phyloP scores from a whole-genome alignment of 768 basidiomycete species.

The Suillus weaverae region DNA sequence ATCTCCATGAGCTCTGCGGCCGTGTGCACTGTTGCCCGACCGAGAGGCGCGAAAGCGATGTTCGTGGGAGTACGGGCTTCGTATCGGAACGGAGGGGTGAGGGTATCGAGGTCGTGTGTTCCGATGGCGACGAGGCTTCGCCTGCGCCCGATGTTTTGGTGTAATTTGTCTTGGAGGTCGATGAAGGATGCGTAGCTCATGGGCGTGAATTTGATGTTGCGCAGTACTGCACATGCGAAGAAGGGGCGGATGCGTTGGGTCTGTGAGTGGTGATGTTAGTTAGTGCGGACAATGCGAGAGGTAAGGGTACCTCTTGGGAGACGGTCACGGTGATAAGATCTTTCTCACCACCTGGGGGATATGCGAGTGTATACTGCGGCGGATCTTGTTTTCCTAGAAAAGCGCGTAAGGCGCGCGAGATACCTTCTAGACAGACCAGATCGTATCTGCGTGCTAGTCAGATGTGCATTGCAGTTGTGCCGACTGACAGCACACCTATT shows the following conservation, averaged over 20 bases:
- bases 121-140: conserved; percentile 94
- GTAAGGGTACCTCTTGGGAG: conserved; percentile 62
- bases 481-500: conserved; percentile 61
- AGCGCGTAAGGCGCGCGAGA: conserved; percentile 79
- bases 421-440: conserved; percentile 94
- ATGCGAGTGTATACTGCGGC: conserved; percentile 72
- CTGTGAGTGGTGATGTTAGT: conserved; percentile 36
- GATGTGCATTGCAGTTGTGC: conserved; percentile 8
- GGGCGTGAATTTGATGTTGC: conserved; percentile 86
- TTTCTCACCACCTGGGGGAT: conserved; percentile 67
- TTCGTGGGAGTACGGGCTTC: conserved; percentile 78
- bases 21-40: conserved; percentile 74
- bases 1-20: conserved; percentile 91
- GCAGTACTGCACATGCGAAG: conserved; percentile 88
- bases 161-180: conserved; percentile 98
- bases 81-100: conserved; percentile 86
- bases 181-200: conserved; percentile 95
- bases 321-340: conserved; percentile 67
- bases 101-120: conserved; percentile 93
- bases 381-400: conserved; percentile 73
- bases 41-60: conserved; percentile 90
- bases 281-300: conserved; percentile 2
- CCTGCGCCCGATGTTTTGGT: conserved; percentile 91
- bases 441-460: conserved; percentile 70
- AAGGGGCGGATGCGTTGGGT: conserved; percentile 82